Base-by-base conservation (phyloP, 805 yeast genomes). In the Clavispora fructus region DNA sequence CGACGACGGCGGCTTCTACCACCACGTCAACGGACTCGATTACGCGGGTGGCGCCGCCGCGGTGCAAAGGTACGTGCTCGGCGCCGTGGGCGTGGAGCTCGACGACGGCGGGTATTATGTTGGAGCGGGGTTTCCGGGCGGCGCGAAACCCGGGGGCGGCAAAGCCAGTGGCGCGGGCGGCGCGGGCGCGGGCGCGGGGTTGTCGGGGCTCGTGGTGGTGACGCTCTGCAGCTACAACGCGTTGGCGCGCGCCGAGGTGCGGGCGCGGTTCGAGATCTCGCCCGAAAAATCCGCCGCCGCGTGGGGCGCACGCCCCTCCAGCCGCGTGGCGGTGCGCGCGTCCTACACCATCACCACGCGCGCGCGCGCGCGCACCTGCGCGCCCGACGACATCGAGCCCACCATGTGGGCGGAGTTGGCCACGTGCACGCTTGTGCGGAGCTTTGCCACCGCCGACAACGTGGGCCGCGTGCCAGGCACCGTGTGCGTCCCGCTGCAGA, bases 211-310 rank as follows among this genome's bases (percentile, higher is more conserved):
- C 55, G 49, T 76, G 40, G 60, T 61, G 41, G 77, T 77, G 19
- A 82, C 88, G 0, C 81, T 74, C 52, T 84, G 89, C 62, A 65
- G 82, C 13, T 88, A 82, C 68, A 91, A 94, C 63, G 74, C 84
- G 16, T 87, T 94, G 57, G 69, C 81, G 33, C 76, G 75, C 45
- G 76, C 84, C 6, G 99, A 92, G 62, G 67, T 91, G 35, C 73
- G 97, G 80, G 89, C 55, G 62, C 81, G 57, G 75, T 79, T 60
- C 48, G 67, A 76, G 16, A 58, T 77, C 6, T 54, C 47, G 41
- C 30, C 33, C 9, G 51, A 52, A 12, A 8, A 32, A 7, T 23
- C n/a, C n/a, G n/a, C n/a, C n/a, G n/a, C n/a, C n/a, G n/a, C n/a
- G n/a, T 43, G 32, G 47, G 29, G 39, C 44, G 47, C 30, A 43